These are phyloP conservation scores for Podospora didyma DNA, from an alignment of 495 filamentous ascomycete genomes.

Conservation along the genomic window DNA sequence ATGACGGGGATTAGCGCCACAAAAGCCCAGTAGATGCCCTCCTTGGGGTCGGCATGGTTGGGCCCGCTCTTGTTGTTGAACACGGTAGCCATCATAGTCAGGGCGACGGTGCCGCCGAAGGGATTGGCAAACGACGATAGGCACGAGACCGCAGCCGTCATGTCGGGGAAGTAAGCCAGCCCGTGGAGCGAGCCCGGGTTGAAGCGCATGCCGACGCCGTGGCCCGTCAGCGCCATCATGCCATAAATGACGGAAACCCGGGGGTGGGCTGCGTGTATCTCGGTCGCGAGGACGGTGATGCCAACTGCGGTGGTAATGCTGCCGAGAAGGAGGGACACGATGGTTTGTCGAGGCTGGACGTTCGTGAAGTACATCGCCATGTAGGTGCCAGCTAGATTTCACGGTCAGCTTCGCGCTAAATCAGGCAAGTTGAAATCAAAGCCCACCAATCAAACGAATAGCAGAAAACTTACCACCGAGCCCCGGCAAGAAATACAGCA, in stretches of 20 bases:
- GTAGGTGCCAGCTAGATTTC: constrained; percentile 44
- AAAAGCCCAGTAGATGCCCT: constrained; percentile 55
- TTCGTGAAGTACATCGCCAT: constrained; percentile 52
- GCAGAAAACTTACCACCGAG: constrained; percentile 32
- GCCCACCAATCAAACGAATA: background rate
- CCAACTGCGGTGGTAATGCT: constrained; percentile 45
- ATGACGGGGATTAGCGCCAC: constrained; percentile 52
- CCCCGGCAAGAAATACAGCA: constrained; percentile 45
- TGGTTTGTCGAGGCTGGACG: constrained; percentile 52
- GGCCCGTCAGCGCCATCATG: constrained; percentile 57
- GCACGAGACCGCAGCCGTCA: constrained; percentile 48
- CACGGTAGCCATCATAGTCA: constrained; percentile 58
- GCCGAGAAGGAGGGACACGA: constrained; percentile 47
- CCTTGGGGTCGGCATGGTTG: constrained; percentile 18
- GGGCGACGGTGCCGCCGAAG: constrained; percentile 54
- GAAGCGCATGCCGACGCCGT: constrained; percentile 51
- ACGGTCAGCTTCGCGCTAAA: background rate
- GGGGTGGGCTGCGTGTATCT: constrained; percentile 33
- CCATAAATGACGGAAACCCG: constrained; percentile 43
- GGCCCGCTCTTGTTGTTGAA: constrained; percentile 49
- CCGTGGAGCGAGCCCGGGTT: constrained; percentile 42
- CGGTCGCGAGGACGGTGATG: constrained; percentile 44
- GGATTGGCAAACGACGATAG: constrained; percentile 48
- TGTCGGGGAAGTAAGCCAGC: constrained; percentile 48
- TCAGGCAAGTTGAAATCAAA: background rate